Conservation (phyloP, 2,329 filamentous ascomycete genomes). For the Aspergillus versicolor region DNA sequence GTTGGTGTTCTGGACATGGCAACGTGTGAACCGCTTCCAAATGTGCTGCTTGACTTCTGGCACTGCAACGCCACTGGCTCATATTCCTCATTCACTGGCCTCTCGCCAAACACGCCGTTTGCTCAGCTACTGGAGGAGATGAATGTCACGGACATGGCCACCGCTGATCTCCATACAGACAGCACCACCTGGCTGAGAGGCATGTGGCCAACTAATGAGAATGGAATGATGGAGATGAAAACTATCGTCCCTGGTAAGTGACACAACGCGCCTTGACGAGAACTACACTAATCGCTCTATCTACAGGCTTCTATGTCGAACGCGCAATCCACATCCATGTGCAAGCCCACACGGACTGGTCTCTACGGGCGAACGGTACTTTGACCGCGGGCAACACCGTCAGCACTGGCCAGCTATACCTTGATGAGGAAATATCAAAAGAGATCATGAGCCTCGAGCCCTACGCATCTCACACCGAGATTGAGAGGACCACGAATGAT, state of each 20-base stretch:
- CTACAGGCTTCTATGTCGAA: slow-evolving; percentile 39
- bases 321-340: slow-evolving; percentile 51
- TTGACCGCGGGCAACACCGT: slow-evolving; percentile 28
- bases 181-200: slow-evolving; percentile 47
- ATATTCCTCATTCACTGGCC: slow-evolving; percentile 31
- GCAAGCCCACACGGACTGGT: slow-evolving; percentile 39
- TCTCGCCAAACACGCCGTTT: slow-evolving; percentile 32
- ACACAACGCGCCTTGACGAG: too few relatives aligned
- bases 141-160: slow-evolving; percentile 24
- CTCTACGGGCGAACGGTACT: slow-evolving; percentile 26
- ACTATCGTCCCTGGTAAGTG: slow-evolving; percentile 40
- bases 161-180: slow-evolving; percentile 23
- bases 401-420: slow-evolving; percentile 35
- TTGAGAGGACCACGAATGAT: slow-evolving; percentile 37
- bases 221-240: slow-evolving; percentile 49
- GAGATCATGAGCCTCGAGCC: slow-evolving; percentile 37
- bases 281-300: too few relatives aligned
- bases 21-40: slow-evolving; percentile 39
- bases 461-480: slow-evolving; percentile 33
- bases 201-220: slow-evolving; percentile 44
- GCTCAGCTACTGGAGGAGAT: slow-evolving; percentile 27
- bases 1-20: slow-evolving; percentile 44
- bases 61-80: slow-evolving; percentile 45
- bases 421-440: slow-evolving; percentile 28
- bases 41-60: slow-evolving; percentile 44